phyloP scores from a whole-genome alignment of 306 rosid species.

The Neltuma alba region DNA sequence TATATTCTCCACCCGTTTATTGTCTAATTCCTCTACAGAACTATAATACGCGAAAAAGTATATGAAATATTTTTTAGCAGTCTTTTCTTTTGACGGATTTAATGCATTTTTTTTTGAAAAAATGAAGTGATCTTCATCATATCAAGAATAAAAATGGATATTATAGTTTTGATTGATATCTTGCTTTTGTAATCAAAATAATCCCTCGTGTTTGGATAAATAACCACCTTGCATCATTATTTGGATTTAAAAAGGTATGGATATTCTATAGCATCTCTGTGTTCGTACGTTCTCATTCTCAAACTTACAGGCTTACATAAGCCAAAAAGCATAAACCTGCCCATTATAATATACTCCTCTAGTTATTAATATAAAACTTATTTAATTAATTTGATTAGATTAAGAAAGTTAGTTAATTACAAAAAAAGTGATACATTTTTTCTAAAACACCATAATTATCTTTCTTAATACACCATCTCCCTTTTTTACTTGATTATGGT shows the following conservation, averaged over 20 bases:
- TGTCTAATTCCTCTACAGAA: not conserved
- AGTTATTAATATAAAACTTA: no score
- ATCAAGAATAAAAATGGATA: not conserved
- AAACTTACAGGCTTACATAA: constrained; percentile 12
- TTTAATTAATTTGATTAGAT: no score
- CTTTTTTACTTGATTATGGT: no score
- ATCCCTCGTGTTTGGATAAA: constrained; percentile 8
- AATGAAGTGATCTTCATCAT: not conserved
- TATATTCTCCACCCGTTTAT: not conserved
- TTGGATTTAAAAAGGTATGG: not conserved
- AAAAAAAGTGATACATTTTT: no score
- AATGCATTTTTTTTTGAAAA: no score
- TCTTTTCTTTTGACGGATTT: not conserved
- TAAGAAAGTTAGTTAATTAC: no score
- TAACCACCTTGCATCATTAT: not conserved
- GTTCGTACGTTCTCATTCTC: constrained; percentile 28
- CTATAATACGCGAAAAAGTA: not conserved
- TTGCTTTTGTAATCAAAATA: constrained; percentile 31
- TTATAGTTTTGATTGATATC: not conserved
- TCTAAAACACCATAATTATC: no score
- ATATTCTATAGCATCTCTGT: not conserved
- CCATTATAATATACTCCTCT: constrained; percentile 26
- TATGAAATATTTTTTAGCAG: not conserved
- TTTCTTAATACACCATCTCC: no score
- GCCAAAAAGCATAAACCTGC: constrained; percentile 21